A percentile compares a stretch with the other conserved stretches of the same genome.
These are phyloP conservation scores for Vanderwaltozyma verrucispora DNA, from an alignment of 805 yeast species.

Conservation along the genomic window DNA sequence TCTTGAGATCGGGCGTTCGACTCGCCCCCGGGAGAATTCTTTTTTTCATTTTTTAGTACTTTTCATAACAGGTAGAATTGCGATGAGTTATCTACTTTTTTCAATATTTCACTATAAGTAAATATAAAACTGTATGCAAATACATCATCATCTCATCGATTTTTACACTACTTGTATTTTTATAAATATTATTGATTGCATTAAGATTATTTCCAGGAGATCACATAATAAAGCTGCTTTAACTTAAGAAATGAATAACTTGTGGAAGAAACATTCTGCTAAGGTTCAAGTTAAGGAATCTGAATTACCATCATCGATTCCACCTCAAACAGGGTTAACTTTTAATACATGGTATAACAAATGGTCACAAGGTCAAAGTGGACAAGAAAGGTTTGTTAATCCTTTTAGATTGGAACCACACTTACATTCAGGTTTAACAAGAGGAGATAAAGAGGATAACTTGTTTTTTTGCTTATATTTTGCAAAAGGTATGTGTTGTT, in stretches of 20 bases:
- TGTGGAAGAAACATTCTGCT: slow-evolving; percentile 41
- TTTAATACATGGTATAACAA: slow-evolving; percentile 83
- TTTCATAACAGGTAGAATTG: too few species aligned
- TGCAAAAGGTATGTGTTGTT: slow-evolving; percentile 79
- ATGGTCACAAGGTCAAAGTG: slow-evolving; percentile 55
- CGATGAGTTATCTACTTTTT: too few species aligned
- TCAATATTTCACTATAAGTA: too few species aligned
- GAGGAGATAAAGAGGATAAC: slow-evolving; percentile 41
- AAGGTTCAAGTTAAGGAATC: slow-evolving; percentile 63
- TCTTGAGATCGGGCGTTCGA: slow-evolving; percentile 43
- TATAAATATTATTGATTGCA: too few species aligned
- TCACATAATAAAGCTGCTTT: too few species aligned
- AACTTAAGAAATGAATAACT: too few species aligned
- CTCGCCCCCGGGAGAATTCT: slow-evolving; percentile 38
- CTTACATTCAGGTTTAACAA: slow-evolving; percentile 66
- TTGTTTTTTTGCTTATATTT: slow-evolving; percentile 68
- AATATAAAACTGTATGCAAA: too few species aligned
- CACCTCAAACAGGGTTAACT: slow-evolving; percentile 70
- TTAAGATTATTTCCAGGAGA: too few species aligned
- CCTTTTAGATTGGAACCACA: slow-evolving; percentile 50
- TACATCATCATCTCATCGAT: too few species aligned
- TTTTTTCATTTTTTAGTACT: slow-evolving; percentile 5
- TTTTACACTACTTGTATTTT: too few species aligned
- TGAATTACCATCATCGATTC: slow-evolving; percentile 43
- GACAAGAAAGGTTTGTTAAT: slow-evolving; percentile 36